These are phyloP conservation scores for Colletotrichum eremochloae DNA, from an alignment of 2,329 filamentous ascomycete genomes.

Conservation along the genomic window DNA sequence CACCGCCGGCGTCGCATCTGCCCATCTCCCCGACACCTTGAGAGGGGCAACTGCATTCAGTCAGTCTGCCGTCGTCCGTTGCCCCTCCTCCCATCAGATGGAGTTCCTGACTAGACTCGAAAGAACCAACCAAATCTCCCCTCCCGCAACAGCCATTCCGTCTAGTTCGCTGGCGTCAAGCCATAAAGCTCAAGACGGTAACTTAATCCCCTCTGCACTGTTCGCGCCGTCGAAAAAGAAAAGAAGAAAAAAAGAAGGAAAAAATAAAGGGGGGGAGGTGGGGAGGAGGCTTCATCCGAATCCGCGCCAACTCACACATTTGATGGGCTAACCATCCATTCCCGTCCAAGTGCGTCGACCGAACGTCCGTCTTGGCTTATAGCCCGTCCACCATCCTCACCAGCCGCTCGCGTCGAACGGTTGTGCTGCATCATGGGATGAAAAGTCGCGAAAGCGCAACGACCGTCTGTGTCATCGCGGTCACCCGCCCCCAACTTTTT, in stretches of 20 bases:
- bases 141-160: background rate
- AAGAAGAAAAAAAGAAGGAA: background rate
- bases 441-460: background rate
- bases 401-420: background rate
- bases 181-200: background rate
- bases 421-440: background rate
- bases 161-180: background rate
- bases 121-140: background rate
- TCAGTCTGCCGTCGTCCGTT: background rate
- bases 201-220: background rate
- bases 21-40: no score
- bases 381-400: background rate
- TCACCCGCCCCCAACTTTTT: background rate
- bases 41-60: no score
- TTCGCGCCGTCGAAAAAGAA: background rate
- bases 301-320: background rate
- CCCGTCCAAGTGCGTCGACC: background rate
- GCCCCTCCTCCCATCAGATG: background rate
- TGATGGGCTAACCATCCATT: background rate
- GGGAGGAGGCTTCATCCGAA: background rate
- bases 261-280: no score
- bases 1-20: slow-evolving; percentile 2
- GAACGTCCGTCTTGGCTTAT: background rate
- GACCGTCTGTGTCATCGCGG: background rate
- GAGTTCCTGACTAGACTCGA: background rate